These are phyloP conservation scores for Phytopythium oedochilum DNA, from an alignment of 352 stramenopile species.

Conservation along the genomic window DNA sequence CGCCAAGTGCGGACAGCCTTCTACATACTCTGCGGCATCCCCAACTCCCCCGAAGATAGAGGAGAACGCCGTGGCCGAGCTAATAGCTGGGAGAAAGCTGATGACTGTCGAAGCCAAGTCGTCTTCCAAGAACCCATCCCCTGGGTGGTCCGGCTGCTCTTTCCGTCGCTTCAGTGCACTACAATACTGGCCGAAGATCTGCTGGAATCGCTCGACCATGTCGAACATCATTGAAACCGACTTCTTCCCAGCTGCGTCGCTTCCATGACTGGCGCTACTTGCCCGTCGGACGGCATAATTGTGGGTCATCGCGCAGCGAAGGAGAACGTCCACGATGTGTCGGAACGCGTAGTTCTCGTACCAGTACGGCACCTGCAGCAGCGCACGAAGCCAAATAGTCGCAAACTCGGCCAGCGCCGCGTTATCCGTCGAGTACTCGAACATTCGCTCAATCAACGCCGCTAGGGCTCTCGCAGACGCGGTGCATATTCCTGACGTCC, in stretches of 20 bases:
- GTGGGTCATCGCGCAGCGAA: constrained; percentile 59
- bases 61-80: constrained; percentile 36
- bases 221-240: constrained; percentile 25
- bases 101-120: constrained; percentile 30
- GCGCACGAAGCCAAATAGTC: constrained; percentile 53
- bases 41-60: constrained; percentile 63
- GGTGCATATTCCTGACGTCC: constrained; percentile 31
- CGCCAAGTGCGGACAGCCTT: constrained; percentile 54
- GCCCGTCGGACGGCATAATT: constrained; percentile 3
- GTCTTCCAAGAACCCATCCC: constrained; percentile 29
- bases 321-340: constrained; percentile 59
- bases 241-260: not conserved
- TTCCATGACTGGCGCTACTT: not conserved
- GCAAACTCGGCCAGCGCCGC: constrained; percentile 30
- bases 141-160: constrained; percentile 19
- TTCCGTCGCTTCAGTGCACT: constrained; percentile 22
- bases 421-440: constrained; percentile 48
- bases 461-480: constrained; percentile 49
- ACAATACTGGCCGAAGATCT: constrained; percentile 33
- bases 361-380: constrained; percentile 76
- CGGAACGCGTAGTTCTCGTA: constrained; percentile 69
- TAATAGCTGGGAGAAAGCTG: constrained; percentile 56
- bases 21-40: constrained; percentile 62
- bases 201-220: constrained; percentile 29
- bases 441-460: constrained; percentile 49